A percentile compares a stretch with the other conserved stretches of the same genome.
Conservation (phyloP, 225 moss, liverwort and hornwort genomes). For the Bryum argenteum region DNA sequence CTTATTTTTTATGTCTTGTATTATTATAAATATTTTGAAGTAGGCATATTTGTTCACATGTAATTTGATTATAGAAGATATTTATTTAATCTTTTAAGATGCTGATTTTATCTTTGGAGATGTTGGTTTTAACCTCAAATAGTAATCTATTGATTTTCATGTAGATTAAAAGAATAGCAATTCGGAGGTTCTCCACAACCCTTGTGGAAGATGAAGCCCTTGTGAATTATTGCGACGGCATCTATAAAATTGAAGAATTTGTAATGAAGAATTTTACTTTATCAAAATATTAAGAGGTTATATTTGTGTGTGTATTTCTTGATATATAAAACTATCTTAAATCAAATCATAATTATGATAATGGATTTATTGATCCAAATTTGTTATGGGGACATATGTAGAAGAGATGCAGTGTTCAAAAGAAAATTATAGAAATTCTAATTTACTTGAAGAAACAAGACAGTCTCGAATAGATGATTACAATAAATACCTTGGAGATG, state of each 20-base stretch:
- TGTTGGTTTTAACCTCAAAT: too few relatives aligned
- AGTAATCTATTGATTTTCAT: background rate
- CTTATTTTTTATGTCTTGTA: too few relatives aligned
- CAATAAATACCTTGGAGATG: slow-evolving; percentile 50
- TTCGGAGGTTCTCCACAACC: slow-evolving; percentile 53
- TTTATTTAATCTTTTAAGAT: too few relatives aligned
- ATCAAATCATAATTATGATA: too few relatives aligned
- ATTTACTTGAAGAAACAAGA: slow-evolving; percentile 45
- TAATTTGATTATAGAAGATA: background rate
- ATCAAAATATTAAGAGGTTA: too few relatives aligned
- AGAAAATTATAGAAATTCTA: slow-evolving; percentile 32
- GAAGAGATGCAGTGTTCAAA: slow-evolving; percentile 44
- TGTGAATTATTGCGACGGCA: slow-evolving; percentile 38
- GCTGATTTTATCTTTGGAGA: too few relatives aligned
- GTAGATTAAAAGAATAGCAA: slow-evolving; percentile 51
- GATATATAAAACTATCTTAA: too few relatives aligned
- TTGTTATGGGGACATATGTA: background rate
- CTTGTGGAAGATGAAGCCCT: slow-evolving; percentile 67
- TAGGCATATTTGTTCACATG: fast-evolving
- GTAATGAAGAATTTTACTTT: slow-evolving; percentile 8
- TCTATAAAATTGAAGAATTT: slow-evolving; percentile 50
- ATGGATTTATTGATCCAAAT: too few relatives aligned
- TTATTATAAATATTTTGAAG: background rate
- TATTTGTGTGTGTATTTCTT: too few relatives aligned
- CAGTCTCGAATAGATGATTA: slow-evolving; percentile 32